Conservation (phyloP, 257 asterid species). For the Parsonsia alboflavescens region DNA sequence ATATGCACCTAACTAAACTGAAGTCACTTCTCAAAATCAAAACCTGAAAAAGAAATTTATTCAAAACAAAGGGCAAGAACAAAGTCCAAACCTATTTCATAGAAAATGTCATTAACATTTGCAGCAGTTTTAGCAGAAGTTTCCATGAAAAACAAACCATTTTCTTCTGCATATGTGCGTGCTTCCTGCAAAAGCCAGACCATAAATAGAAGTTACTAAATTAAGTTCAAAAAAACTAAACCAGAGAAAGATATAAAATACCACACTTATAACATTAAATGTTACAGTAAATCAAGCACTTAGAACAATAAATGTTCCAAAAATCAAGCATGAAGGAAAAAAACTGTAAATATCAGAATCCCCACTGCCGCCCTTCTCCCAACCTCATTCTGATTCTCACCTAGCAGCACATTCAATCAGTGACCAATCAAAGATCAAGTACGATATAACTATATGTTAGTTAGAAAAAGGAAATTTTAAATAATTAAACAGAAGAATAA, state of each 20-base stretch:
- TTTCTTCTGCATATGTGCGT: slow-evolving; percentile 32
- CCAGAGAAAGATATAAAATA: background rate
- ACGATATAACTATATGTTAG: background rate
- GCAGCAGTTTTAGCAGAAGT: slow-evolving; percentile 44
- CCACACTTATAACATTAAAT: background rate
- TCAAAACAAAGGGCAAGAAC: background rate
- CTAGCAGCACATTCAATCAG: background rate
- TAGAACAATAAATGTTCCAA: too few species aligned
- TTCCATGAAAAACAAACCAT: slow-evolving; percentile 36
- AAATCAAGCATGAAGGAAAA: background rate
- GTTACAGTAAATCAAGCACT: background rate
- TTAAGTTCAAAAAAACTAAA: background rate
- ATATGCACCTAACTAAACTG: background rate
- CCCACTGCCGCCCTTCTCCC: background rate
- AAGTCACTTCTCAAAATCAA: background rate
- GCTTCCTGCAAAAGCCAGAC: slow-evolving; percentile 23
- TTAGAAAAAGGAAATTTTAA: background rate
- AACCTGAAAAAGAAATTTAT: background rate
- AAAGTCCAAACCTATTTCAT: slow-evolving; percentile 29
- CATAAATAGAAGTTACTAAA: background rate
- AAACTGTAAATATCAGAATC: background rate
- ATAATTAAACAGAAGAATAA: background rate
- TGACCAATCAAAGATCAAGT: background rate
- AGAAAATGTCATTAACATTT: slow-evolving; percentile 35
- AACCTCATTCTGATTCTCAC: background rate